phyloP scores from a whole-genome alignment of 768 basidiomycete species.

The Phlegmacium glaucopus region DNA sequence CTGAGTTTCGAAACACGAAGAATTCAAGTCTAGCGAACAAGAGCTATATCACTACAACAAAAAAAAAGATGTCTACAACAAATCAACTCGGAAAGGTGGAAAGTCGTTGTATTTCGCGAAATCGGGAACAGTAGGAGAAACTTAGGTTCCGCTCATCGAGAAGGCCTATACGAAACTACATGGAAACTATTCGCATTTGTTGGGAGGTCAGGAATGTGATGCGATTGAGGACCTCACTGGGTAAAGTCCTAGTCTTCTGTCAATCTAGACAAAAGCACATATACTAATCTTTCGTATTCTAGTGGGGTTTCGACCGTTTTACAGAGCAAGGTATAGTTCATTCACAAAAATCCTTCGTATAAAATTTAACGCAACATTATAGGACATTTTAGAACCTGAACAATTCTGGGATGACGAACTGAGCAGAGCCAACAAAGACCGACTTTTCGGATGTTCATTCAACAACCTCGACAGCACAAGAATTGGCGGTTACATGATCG shows the following conservation, averaged over 20 bases:
- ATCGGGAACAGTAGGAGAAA: slow-evolving; percentile 44
- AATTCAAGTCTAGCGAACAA: slow-evolving; percentile 37
- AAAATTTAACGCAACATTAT: background rate
- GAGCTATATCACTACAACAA: slow-evolving; percentile 51
- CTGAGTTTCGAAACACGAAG: slow-evolving; percentile 47
- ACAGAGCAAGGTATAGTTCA: slow-evolving; percentile 35
- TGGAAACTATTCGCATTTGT: slow-evolving; percentile 39
- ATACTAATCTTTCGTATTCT: background rate
- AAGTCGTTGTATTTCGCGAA: slow-evolving; percentile 50
- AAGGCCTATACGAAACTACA: slow-evolving; percentile 58
- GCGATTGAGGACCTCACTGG: slow-evolving; percentile 58
- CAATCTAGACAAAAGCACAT: background rate
- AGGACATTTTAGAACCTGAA: slow-evolving; percentile 48
- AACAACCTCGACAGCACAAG: slow-evolving; percentile 30
- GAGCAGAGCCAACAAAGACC: slow-evolving; percentile 44
- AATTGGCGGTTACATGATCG: slow-evolving; percentile 29
- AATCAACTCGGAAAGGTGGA: slow-evolving; percentile 42
- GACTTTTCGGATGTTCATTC: slow-evolving; percentile 52
- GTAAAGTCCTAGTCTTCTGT: slow-evolving; percentile 22
- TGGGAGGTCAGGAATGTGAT: slow-evolving; percentile 37
- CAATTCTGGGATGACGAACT: slow-evolving; percentile 56
- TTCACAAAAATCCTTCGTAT: no score
- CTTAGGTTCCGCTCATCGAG: slow-evolving; percentile 58
- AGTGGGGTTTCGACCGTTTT: slow-evolving; percentile 46
- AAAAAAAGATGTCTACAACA: slow-evolving; percentile 40